Base-by-base conservation (phyloP, 768 basidiomycete genomes). In the Macrolepiota dolichaula region DNA sequence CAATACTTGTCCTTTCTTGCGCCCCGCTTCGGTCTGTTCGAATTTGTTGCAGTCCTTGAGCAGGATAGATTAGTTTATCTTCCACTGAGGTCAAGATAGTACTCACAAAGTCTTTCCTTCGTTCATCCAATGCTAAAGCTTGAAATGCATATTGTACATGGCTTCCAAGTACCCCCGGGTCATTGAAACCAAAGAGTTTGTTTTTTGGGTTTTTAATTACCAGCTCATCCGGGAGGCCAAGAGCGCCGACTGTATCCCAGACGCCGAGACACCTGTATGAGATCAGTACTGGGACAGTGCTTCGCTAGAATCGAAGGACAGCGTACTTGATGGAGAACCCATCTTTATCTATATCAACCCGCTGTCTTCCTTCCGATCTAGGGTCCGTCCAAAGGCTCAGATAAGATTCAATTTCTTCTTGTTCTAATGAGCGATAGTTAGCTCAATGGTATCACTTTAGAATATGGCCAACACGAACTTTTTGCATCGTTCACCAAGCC, bases 241-340 rank as follows among this genome's bases (percentile, higher is more conserved):
- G 69, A 11, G 88, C 80, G 13, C 88, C 88, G n/a, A 91, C 89
- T 4, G 89, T 91, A 66, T 91, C 89, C 66, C 86, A 91, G 19
- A 91, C 88, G 1, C 89, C 89, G 56, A 91, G 65, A 63, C 86
- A 87, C 70, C 85, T 87, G 64, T 35, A 62, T 25, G 27, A 55
- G 47, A 29, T 59, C 27, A 51, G 46, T 47, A 24, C 59, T 13
- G 47, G 27, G 47, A 38, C 22, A 49, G 37, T n/a, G 17, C 46
- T 57, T 40, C 9, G 10, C 36, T 51, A 36, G 24, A 46, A 22
- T 13, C 7, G 29, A 24, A 5, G 25, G 56, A 25, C 37, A 10
- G 64, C 78, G 57, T 57, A 90, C 89, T 88, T 89, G 63, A 91
- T 70, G 3, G 83, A 80, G 70, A 89, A 91, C 12, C 70, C 73